Evolutionary conservation across 73 alveolate species (phyloP).

Genomic region (Paramecium tetraurelia): DNA sequence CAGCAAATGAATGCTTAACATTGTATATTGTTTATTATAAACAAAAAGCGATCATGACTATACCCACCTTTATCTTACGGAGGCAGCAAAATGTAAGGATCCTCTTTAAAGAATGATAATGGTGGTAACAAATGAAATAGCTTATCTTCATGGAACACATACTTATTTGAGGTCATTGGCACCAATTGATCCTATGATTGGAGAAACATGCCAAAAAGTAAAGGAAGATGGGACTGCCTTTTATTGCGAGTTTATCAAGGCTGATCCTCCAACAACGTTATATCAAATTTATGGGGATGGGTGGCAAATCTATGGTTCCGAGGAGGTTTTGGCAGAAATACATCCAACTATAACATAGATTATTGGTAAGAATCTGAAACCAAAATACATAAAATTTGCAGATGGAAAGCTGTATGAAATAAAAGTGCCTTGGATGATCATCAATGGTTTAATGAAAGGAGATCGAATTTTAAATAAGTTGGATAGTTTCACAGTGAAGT

Average conservation of each 20-base stretch:
- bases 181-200: conserved; percentile 34
- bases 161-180: neutral
- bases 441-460: conserved; percentile 32
- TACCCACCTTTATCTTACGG: neutral
- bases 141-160: conserved; percentile 7
- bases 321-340: conserved; percentile 35
- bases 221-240: neutral
- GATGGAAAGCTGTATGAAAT: conserved; percentile 6
- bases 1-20: neutral
- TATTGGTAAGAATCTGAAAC: neutral
- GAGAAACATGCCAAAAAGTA: neutral
- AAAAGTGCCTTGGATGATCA: conserved; percentile 1
- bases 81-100: conserved; percentile 35
- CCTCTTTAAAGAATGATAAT: conserved; percentile 32
- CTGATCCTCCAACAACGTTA: conserved; percentile 40
- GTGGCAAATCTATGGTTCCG: neutral
- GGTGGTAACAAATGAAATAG: neutral
- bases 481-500: neutral
- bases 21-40: neutral
- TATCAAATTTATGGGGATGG: conserved; percentile 30
- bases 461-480: conserved; percentile 23
- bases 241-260: conserved; percentile 2
- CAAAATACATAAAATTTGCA: neutral
- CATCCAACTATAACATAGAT: conserved; percentile 31
- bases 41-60: conserved; percentile 7